Evolutionary conservation across 257 asterid species (phyloP).

Genomic region (Ligustrum vulgare): DNA sequence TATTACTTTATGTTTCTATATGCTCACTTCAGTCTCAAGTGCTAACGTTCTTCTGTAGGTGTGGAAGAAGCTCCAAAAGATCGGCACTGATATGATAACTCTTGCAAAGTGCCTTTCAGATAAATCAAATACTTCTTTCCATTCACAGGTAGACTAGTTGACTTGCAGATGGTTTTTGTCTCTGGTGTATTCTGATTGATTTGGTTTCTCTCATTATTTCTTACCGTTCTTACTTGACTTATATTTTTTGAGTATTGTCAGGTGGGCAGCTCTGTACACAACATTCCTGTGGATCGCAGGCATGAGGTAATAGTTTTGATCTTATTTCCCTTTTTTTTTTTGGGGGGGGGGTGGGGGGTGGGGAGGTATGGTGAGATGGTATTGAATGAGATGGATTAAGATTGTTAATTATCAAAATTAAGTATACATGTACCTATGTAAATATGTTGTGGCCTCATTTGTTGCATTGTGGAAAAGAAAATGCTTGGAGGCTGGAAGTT

Average conservation of each 20-base stretch:
- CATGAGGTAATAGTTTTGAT: conserved; percentile 35
- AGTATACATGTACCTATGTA: not conserved
- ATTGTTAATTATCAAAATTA: not conserved
- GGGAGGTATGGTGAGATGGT: not conserved
- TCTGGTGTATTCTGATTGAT: not conserved
- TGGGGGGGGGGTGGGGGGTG: not conserved
- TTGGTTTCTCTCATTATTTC: not conserved
- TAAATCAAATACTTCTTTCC: conserved; percentile 53
- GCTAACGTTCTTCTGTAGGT: conserved; percentile 43
- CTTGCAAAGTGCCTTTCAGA: conserved; percentile 70
- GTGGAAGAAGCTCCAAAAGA: conserved; percentile 63
- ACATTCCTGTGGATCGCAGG: conserved; percentile 36
- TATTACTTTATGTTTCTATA: not conserved
- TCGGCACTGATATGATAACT: conserved; percentile 60
- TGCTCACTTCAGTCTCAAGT: conserved; percentile 5
- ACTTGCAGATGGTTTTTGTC: conserved; percentile 20
- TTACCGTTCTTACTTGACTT: not conserved
- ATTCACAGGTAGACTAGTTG: conserved; percentile 55
- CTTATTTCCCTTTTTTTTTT: not conserved
- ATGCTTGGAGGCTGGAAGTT: not conserved
- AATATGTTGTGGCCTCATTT: not conserved
- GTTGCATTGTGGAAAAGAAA: conserved; percentile 7
- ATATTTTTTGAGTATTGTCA: conserved; percentile 17
- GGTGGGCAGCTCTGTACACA: conserved; percentile 39
- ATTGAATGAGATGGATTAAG: not conserved